Evolutionary conservation across 805 yeast genomes (phyloP), one percentile per base, ranked within the genome.

Genomic region (Ogataea naganishii): DNA sequence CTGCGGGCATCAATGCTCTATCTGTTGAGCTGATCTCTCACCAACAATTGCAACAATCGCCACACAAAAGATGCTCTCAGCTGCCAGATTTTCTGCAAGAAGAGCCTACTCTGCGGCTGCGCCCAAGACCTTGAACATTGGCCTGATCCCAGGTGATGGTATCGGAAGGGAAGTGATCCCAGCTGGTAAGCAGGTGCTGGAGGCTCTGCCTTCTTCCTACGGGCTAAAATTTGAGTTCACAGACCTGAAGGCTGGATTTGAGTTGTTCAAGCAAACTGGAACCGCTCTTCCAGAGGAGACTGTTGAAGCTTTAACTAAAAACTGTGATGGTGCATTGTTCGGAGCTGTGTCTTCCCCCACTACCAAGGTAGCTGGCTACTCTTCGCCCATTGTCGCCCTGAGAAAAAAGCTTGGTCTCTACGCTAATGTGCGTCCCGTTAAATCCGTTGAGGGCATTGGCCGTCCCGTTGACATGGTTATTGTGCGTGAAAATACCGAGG

Each of bases 401-500:
- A 80, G 98, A 66, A 92, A 89, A 73, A 83, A 82, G 60, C 53
- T 92, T 60, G 96, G 95, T 7, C 67, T 92, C 31, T 92, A 82
- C 56, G 98, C 98, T 46, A 92, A 92, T 47, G 96, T 92, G 30
- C 81, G 98, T 58, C 98, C 98, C 4, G 97, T 92, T 44, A 92
- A 92, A 63, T 79, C 92, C 30, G 96, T 88, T 23, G 78, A 72
- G 23, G 89, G 88, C 31, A 67, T 75, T 32, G 88, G 84, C 43
- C 76, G 85, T 60, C 88, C 94, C 21, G 95, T 88, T 29, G 98
- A 92, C 58, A 79, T 92, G 85, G 95, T 92, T 18, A 92, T 92
- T 57, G 98, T 92, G 22, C 82, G 98, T 58, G 98, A 92, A 64
- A 92, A 92, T 70, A 92, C 98, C 38, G 98, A 92, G 66, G 98